Evolutionary conservation across 805 yeast genomes (phyloP).

Genomic region (Candida coleopterorum): DNA sequence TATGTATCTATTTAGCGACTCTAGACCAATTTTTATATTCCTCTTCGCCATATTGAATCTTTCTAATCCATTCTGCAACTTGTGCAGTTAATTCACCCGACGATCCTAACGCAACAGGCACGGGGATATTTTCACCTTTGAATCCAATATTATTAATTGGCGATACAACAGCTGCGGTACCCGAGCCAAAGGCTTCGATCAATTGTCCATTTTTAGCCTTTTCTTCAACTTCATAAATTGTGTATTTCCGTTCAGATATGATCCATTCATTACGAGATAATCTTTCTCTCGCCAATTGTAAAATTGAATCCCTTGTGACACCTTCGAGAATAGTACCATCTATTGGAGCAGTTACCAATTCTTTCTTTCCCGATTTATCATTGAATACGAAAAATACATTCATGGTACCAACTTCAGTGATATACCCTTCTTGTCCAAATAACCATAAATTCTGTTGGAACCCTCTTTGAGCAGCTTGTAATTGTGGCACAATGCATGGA

Average conservation of each 20-base stretch:
- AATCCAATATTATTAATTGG: constrained; percentile 88
- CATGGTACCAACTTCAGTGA: constrained; percentile 98
- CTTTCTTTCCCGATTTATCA: constrained; percentile 64
- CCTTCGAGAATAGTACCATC: constrained; percentile 98
- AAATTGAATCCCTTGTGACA: constrained; percentile 88
- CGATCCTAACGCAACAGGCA: constrained; percentile 78
- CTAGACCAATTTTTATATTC: constrained; percentile 55
- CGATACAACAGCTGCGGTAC: constrained; percentile 96
- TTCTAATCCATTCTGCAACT: constrained; percentile 82
- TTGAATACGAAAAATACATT: constrained; percentile 85
- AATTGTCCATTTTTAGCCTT: constrained; percentile 75
- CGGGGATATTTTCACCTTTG: constrained; percentile 64
- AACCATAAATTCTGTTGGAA: constrained; percentile 96
- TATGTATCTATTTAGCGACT: constrained; percentile 21
- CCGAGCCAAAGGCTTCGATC: constrained; percentile 96
- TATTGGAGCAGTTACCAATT: constrained; percentile 91
- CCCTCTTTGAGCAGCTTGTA: constrained; percentile 86
- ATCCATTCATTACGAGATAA: constrained; percentile 77
- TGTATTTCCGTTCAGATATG: constrained; percentile 74
- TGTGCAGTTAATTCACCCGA: constrained; percentile 78
- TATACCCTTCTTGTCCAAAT: constrained; percentile 78
- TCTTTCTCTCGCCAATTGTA: constrained; percentile 71
- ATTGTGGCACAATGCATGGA: constrained; percentile 88
- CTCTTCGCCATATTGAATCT: constrained; percentile 84
- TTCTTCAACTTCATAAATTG: constrained; percentile 76